Evolutionary conservation across 2,329 filamentous ascomycete species (phyloP).

Genomic region (Colletotrichum spaethianum): DNA sequence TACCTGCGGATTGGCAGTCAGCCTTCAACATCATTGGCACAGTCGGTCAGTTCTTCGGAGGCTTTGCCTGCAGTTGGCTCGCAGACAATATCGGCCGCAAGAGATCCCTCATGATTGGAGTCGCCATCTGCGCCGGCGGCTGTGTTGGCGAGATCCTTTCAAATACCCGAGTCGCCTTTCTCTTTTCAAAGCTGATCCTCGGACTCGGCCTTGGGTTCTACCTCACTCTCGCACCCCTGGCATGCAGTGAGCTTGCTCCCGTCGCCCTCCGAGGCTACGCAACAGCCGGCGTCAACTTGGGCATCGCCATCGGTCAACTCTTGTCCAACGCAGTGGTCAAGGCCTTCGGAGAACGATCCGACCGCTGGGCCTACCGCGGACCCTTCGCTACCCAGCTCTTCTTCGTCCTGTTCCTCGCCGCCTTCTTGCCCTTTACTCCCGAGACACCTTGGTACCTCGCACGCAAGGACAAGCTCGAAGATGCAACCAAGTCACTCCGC

Average conservation of each 20-base stretch:
- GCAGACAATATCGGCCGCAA: constrained; percentile 62
- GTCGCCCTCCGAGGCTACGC: constrained; percentile 69
- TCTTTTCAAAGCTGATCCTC: constrained; percentile 73
- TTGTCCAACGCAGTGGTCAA: constrained; percentile 64
- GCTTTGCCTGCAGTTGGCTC: constrained; percentile 63
- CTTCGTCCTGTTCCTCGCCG: constrained; percentile 60
- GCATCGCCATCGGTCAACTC: constrained; percentile 74
- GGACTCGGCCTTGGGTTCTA: constrained; percentile 73
- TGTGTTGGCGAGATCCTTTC: constrained; percentile 76
- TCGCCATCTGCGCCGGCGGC: constrained; percentile 62
- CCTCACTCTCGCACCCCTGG: constrained; percentile 70
- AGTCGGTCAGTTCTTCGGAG: constrained; percentile 70
- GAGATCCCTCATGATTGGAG: constrained; percentile 59
- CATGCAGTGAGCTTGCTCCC: constrained; percentile 73
- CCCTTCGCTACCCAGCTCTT: constrained; percentile 66
- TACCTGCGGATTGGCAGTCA: constrained; percentile 59
- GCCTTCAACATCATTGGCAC: constrained; percentile 67
- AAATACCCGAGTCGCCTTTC: constrained; percentile 65
- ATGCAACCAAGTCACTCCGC: constrained; percentile 57
- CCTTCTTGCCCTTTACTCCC: constrained; percentile 61
- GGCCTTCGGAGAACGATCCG: constrained; percentile 54
- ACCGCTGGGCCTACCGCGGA: constrained; percentile 64
- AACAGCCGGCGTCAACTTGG: constrained; percentile 73
- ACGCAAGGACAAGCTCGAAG: constrained; percentile 56
- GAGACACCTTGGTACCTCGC: constrained; percentile 67